A percentile compares a stretch with the other conserved stretches of the same genome.
Evolutionary conservation across 1,284 basidiomycete species (phyloP).

Genomic region (Cryptococcus depauperatus): DNA sequence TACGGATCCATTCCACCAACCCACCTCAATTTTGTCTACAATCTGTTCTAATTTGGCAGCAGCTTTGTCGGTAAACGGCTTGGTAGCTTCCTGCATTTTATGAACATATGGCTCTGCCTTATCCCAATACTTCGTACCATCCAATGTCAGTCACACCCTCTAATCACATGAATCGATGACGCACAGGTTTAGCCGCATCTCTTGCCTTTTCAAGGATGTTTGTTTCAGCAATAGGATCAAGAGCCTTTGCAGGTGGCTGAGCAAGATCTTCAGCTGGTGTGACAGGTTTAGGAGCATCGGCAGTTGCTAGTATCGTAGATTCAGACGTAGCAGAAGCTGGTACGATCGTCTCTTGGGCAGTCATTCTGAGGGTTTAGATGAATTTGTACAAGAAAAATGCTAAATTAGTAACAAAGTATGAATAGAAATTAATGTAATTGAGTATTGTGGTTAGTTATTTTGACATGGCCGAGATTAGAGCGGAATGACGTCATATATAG

Average conservation of each 20-base stretch:
- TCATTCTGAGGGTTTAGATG: too few species aligned
- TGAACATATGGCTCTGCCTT: slow-evolving; percentile 26
- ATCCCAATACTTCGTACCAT: background rate
- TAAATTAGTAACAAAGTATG: too few species aligned
- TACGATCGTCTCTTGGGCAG: background rate
- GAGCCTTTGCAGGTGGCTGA: slow-evolving; percentile 21
- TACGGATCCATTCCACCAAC: slow-evolving; percentile 2
- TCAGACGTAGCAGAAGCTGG: background rate
- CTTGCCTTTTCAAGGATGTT: slow-evolving; percentile 27
- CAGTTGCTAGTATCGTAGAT: background rate
- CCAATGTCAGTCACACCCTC: background rate
- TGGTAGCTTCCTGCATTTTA: slow-evolving; percentile 23
- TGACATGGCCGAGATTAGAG: too few species aligned
- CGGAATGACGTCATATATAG: too few species aligned
- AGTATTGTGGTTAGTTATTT: too few species aligned
- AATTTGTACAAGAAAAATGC: too few species aligned
- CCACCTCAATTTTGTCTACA: slow-evolving; percentile 35
- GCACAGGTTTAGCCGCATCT: slow-evolving; percentile 33
- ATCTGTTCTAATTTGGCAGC: slow-evolving; percentile 33
- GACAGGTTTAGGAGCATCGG: slow-evolving; percentile 18
- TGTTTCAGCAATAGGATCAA: slow-evolving; percentile 25
- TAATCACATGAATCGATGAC: slow-evolving; percentile 2
- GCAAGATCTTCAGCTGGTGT: slow-evolving; percentile 22
- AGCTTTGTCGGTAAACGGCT: slow-evolving; percentile 38
- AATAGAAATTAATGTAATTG: too few species aligned